Percentiles rank a stretch among this genome's conserved stretches.
Evolutionary conservation across 2,329 filamentous ascomycete genomes (phyloP).

Genomic region (Elsinoe arachidis): DNA sequence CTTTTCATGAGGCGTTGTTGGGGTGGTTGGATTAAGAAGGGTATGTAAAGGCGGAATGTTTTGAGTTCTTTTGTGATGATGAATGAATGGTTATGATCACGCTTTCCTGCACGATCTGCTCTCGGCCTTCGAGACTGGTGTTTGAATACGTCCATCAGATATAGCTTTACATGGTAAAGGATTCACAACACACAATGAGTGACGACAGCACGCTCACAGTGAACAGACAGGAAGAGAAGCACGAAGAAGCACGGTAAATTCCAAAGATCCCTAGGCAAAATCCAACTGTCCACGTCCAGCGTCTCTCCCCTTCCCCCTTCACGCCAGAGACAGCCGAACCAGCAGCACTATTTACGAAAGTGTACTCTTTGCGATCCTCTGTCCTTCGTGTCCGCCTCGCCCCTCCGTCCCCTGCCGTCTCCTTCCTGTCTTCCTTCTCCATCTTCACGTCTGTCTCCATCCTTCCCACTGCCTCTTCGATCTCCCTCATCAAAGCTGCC

Average conservation of each 20-base stretch:
- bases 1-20: background rate
- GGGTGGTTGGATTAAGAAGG: background rate
- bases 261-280: background rate
- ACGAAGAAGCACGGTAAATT: background rate
- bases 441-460: background rate
- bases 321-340: background rate
- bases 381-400: background rate
- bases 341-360: constrained; percentile 12
- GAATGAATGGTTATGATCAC: too few species aligned
- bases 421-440: background rate
- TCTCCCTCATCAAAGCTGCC: too few species aligned
- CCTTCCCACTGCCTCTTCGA: background rate
- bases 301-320: background rate
- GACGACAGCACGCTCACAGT: too few species aligned
- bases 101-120: too few species aligned
- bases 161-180: too few species aligned
- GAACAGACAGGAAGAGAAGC: too few species aligned
- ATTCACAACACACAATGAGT: too few species aligned
- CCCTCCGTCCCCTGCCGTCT: too few species aligned
- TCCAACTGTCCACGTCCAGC: background rate
- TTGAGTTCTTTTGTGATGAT: background rate
- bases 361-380: background rate
- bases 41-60: too few species aligned
- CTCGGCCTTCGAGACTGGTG: too few species aligned
- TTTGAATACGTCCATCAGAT: too few species aligned